Percentiles rank a stretch among this genome's conserved stretches.
Conservation (phyloP, 352 stramenopile species). For the Phytophthora foliorum region DNA sequence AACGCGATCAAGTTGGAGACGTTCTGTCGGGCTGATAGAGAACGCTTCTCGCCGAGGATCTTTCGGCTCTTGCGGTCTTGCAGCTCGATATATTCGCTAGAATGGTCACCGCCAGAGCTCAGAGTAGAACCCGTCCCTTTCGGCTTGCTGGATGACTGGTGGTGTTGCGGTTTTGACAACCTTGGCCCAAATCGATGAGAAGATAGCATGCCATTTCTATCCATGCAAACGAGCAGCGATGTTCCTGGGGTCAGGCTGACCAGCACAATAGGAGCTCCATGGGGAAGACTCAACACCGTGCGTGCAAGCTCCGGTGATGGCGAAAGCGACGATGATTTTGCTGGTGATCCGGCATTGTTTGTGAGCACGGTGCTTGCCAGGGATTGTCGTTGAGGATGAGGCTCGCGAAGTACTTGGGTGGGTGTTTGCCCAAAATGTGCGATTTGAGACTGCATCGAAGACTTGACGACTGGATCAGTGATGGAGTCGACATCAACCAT, state of each 20-base stretch:
- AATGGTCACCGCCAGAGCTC: slow-evolving; percentile 32
- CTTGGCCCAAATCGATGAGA: slow-evolving; percentile 72
- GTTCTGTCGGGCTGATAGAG: slow-evolving; percentile 38
- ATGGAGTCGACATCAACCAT: slow-evolving; percentile 98
- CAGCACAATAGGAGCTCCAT: slow-evolving; percentile 69
- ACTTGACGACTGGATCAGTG: slow-evolving; percentile 92
- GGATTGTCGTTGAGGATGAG: slow-evolving; percentile 72
- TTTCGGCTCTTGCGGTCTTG: slow-evolving; percentile 76
- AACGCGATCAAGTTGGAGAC: slow-evolving; percentile 52
- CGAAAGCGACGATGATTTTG: slow-evolving; percentile 7
- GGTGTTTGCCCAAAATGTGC: slow-evolving; percentile 99
- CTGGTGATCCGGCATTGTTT: neutral
- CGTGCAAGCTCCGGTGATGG: slow-evolving; percentile 9
- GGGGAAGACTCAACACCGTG: slow-evolving; percentile 56
- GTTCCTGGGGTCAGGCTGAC: slow-evolving; percentile 56
- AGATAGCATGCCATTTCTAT: slow-evolving; percentile 77
- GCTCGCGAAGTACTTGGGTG: slow-evolving; percentile 95
- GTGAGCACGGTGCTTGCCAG: slow-evolving; percentile 14
- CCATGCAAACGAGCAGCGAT: slow-evolving; percentile 71
- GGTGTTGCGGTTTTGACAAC: slow-evolving; percentile 59
- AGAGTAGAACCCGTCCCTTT: slow-evolving; percentile 14
- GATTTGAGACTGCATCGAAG: slow-evolving; percentile 97
- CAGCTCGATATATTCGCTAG: slow-evolving; percentile 61
- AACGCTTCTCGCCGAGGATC: slow-evolving; percentile 56
- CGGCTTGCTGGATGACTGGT: slow-evolving; percentile 23